Percentiles rank a stretch among this genome's conserved stretches.
Conservation (phyloP, 805 yeast genomes). For the Candida nitratophila region DNA sequence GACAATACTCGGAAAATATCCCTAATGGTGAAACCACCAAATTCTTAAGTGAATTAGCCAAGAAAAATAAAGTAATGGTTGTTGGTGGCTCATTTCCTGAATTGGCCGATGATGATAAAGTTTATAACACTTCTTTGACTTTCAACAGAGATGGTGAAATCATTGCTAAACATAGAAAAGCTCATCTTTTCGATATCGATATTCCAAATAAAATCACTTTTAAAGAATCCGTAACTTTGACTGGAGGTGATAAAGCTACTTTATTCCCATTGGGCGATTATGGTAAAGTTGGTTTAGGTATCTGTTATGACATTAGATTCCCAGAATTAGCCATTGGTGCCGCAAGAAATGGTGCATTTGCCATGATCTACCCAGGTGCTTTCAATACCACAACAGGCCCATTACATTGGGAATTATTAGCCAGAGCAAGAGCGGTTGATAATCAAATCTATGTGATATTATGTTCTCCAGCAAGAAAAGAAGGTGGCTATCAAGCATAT, state of each 20-base stretch:
- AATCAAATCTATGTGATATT: slow-evolving; percentile 65
- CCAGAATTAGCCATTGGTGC: slow-evolving; percentile 71
- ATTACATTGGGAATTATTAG: slow-evolving; percentile 72
- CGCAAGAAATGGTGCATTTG: slow-evolving; percentile 62
- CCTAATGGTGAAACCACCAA: slow-evolving; percentile 65
- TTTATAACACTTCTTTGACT: slow-evolving; percentile 69
- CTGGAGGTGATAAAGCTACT: slow-evolving; percentile 79
- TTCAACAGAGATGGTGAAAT: slow-evolving; percentile 68
- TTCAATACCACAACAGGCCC: slow-evolving; percentile 84
- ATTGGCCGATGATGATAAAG: slow-evolving; percentile 45
- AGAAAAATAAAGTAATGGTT: slow-evolving; percentile 50
- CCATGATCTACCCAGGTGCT: slow-evolving; percentile 79
- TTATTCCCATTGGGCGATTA: slow-evolving; percentile 57
- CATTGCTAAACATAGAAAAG: slow-evolving; percentile 85
- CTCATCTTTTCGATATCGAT: slow-evolving; percentile 86
- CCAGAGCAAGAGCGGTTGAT: slow-evolving; percentile 68
- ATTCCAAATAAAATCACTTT: slow-evolving; percentile 88
- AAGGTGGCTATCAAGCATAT: slow-evolving; percentile 53
- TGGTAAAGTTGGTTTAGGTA: slow-evolving; percentile 78
- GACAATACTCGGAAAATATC: slow-evolving; percentile 81
- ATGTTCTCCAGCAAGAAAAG: slow-evolving; percentile 85
- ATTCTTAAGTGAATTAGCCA: slow-evolving; percentile 62
- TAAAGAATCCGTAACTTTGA: slow-evolving; percentile 68
- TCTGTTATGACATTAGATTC: slow-evolving; percentile 75
- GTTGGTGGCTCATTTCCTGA: slow-evolving; percentile 96